Evolutionary conservation across 78 protist species (phyloP).

Genomic region (Acrasis kona): DNA sequence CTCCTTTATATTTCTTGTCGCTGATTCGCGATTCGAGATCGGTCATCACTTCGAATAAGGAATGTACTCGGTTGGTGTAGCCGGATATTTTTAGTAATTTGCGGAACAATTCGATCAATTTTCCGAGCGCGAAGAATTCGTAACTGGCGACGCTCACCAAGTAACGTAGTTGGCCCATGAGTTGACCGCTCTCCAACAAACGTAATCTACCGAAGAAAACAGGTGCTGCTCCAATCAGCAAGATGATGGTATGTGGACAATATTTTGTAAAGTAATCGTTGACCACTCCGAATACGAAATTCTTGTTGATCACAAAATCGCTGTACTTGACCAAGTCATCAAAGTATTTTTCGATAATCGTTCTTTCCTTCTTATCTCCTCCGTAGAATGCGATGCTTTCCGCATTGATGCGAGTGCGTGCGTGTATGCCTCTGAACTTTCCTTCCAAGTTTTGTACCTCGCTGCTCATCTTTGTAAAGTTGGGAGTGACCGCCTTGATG

Average conservation of each 20-base stretch:
- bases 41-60: background rate
- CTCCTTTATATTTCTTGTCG: too few relatives aligned
- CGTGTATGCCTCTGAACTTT: background rate
- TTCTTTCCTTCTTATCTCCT: constrained; percentile 10
- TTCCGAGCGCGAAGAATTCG: background rate
- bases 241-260: constrained; percentile 7
- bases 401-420: constrained; percentile 2
- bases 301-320: background rate
- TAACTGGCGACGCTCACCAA: background rate
- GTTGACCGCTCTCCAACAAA: background rate
- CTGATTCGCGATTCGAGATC: background rate
- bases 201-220: background rate
- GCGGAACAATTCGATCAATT: background rate
- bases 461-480: constrained; percentile 1
- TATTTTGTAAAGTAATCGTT: constrained; percentile 50
- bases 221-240: background rate
- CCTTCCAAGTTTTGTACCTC: constrained; percentile 11
- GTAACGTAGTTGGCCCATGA: background rate
- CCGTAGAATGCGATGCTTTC: constrained; percentile 26
- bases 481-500: constrained; percentile 5
- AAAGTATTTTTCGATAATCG: background rate
- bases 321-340: background rate
- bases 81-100: background rate
- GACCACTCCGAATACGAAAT: background rate
- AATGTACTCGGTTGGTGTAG: background rate